Evolutionary conservation across 2,329 filamentous ascomycete species (phyloP), one percentile per base, ranked within the genome.

Genomic region (Colletotrichum sp.): DNA sequence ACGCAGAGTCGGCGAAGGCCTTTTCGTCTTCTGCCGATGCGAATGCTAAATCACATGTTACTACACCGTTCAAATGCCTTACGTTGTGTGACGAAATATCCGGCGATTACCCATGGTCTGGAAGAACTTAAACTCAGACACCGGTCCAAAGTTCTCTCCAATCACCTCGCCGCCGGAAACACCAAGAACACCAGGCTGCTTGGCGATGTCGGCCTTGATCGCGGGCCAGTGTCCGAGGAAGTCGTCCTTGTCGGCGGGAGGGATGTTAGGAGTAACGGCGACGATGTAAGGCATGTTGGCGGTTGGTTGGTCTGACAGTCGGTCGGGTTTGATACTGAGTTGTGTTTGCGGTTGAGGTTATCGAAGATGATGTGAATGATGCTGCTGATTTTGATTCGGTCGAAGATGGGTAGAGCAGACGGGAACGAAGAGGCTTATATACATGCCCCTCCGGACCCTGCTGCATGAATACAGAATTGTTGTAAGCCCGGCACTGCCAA

Each of bases 91-190:
- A 30, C 4, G 5, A 9, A n/a, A 13, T 60, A 16, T 12, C 13
- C 18, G 16, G 13, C n/a, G 10, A 63, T 32, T 7, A 78, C 76
- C 64, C 3, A 71, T 59, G 12, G 57, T 60, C 12, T 78, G 63
- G 6, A 77, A 8, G 26, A 74, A 77, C 24, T 77, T 78, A 57
- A 75, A 77, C 3, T 74, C 74, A 6, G 70, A 69, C 9, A 77
- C 74, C 1, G 70, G 66, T 2, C 24, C 28, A 5, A 64, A 75
- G 30, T 63, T 65, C 16, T 78, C 70, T 6, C 26, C 71, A 36
- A 77, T 18, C 6, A 78, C 65, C 15, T 65, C 60, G 4, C 76
- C 76, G 9, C 70, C 62, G 5, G 63, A 60, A 3, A 71, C 66
- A 8, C 34, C 59, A 3, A 65, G 21, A 13, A 78, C 76, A 16